Conservation (phyloP, 2,329 filamentous ascomycete species). For the Xylaria sp. region DNA sequence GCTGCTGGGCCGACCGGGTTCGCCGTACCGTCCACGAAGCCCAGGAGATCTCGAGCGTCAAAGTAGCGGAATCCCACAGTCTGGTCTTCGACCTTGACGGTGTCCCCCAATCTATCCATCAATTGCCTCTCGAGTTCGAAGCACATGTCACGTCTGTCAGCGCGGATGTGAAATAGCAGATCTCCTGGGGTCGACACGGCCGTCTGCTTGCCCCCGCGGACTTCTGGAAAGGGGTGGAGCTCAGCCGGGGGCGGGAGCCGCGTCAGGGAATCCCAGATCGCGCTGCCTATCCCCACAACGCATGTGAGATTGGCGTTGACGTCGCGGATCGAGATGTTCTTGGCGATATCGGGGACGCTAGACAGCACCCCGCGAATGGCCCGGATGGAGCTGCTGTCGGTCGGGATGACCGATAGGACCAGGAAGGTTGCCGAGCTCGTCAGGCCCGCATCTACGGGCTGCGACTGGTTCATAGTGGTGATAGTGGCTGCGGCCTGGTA, state of each 20-base stretch:
- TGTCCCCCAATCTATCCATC: conserved; percentile 59
- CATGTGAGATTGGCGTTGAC: conserved; percentile 59
- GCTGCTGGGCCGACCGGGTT: conserved; percentile 62
- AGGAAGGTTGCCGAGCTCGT: conserved; percentile 33
- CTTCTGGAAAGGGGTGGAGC: conserved; percentile 60
- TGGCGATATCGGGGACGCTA: conserved; percentile 57
- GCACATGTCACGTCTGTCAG: conserved; percentile 65
- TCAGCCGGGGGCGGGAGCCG: conserved; percentile 59
- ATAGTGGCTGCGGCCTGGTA: conserved; percentile 21
- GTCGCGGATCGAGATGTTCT: conserved; percentile 65
- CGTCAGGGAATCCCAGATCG: conserved; percentile 61
- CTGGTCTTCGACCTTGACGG: conserved; percentile 62
- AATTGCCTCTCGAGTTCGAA: conserved; percentile 70
- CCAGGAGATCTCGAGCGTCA: conserved; percentile 67
- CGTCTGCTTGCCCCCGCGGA: conserved; percentile 61
- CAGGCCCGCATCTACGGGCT: conserved; percentile 34
- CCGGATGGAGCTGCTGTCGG: conserved; percentile 14
- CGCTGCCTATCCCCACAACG: conserved; percentile 65
- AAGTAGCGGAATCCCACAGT: conserved; percentile 70
- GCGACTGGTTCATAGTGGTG: conserved; percentile 15
- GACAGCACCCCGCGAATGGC: conserved; percentile 50
- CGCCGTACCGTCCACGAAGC: conserved; percentile 70
- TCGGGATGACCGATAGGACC: conserved; percentile 25
- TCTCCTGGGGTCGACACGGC: conserved; percentile 68
- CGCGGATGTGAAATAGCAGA: conserved; percentile 68